Percentiles rank a stretch among this genome's conserved stretches.
phyloP scores from a whole-genome alignment of 2,329 filamentous ascomycete genomes.

The Alternaria infectoria region DNA sequence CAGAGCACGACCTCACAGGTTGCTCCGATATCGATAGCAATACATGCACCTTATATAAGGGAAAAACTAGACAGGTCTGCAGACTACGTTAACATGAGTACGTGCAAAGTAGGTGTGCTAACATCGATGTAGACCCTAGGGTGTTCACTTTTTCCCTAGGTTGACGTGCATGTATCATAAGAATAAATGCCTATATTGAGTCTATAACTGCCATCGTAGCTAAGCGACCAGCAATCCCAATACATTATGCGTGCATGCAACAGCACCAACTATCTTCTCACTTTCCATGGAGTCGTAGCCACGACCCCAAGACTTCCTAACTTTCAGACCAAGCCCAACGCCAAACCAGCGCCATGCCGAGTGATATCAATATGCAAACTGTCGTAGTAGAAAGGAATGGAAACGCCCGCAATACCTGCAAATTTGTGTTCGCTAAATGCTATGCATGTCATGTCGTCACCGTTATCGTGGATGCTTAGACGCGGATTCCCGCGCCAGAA shows the following conservation, averaged over 20 bases:
- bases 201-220: not conserved
- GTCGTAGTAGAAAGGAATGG: not conserved
- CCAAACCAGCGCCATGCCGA: conserved; percentile 2
- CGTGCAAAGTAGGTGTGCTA: too few relatives aligned
- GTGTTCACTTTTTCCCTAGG: too few relatives aligned
- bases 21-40: not conserved
- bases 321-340: not conserved
- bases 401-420: not conserved
- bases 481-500: conserved; percentile 32
- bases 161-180: not conserved
- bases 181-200: not conserved
- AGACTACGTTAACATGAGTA: too few relatives aligned
- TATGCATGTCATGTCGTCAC: not conserved
- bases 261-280: not conserved
- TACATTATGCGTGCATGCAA: not conserved
- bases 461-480: conserved; percentile 4
- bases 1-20: not conserved
- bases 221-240: not conserved
- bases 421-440: not conserved
- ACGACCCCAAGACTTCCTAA: not conserved
- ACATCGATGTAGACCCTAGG: too few relatives aligned
- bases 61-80: too few relatives aligned
- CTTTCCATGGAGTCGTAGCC: not conserved
- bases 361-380: not conserved
- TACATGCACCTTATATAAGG: too few relatives aligned